Conservation (phyloP, 352 stramenopile species). For the Globisporangium spiculum region DNA sequence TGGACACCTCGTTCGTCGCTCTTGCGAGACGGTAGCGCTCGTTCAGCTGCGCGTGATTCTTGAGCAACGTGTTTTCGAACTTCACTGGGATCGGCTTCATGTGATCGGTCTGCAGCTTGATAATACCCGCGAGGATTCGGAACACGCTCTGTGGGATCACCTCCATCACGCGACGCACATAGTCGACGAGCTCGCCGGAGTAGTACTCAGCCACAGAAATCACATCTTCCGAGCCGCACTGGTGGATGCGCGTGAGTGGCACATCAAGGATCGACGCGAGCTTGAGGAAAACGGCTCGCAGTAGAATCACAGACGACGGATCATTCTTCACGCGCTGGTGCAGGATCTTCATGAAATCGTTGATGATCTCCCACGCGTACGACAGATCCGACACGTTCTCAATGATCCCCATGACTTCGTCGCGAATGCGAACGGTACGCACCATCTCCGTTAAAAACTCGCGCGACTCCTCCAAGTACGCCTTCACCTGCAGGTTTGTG, state of each 20-base stretch:
- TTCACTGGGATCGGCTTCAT: conserved; percentile 91
- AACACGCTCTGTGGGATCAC: conserved; percentile 95
- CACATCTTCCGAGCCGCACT: conserved; percentile 90
- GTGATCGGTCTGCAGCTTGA: conserved; percentile 90
- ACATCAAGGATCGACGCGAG: conserved; percentile 94
- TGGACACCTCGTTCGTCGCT: conserved; percentile 93
- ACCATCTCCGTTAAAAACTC: conserved; percentile 95
- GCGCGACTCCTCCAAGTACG: conserved; percentile 90
- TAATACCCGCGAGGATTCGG: conserved; percentile 91
- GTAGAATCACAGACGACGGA: conserved; percentile 89
- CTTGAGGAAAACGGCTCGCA: conserved; percentile 94
- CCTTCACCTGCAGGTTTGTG: conserved; percentile 94
- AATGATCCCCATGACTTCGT: conserved; percentile 91
- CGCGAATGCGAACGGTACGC: conserved; percentile 90
- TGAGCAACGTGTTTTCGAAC: conserved; percentile 91
- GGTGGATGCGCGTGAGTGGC: conserved; percentile 90
- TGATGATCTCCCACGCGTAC: conserved; percentile 94
- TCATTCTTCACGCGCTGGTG: conserved; percentile 92
- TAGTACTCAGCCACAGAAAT: conserved; percentile 94
- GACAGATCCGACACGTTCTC: conserved; percentile 93
- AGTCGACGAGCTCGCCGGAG: conserved; percentile 91
- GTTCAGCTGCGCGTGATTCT: conserved; percentile 90
- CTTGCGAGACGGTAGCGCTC: conserved; percentile 91
- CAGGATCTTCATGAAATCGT: conserved; percentile 93
- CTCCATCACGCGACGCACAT: conserved; percentile 93